Conservation (phyloP, 176 grass and related monocot genomes). For the Olyra latifolia region DNA sequence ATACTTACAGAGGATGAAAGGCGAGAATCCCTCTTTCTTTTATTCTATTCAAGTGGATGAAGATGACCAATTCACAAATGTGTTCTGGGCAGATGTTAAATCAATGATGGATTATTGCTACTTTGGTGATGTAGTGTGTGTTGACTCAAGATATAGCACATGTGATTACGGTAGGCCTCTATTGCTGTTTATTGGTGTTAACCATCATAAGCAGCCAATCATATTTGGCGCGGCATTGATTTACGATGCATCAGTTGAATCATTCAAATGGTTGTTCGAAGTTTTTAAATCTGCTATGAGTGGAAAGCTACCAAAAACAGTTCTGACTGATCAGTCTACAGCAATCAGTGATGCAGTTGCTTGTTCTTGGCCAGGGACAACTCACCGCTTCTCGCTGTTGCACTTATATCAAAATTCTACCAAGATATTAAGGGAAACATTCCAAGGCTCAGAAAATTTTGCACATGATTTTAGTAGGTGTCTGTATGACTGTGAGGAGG, state of each 20-base stretch:
- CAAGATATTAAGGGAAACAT: slow-evolving; percentile 48
- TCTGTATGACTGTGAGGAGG: slow-evolving; percentile 64
- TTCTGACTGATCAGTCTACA: slow-evolving; percentile 60
- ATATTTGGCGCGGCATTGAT: slow-evolving; percentile 71
- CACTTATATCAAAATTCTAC: slow-evolving; percentile 69
- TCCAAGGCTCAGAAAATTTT: slow-evolving; percentile 58
- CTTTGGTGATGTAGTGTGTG: slow-evolving; percentile 83
- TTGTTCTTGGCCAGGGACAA: slow-evolving; percentile 61
- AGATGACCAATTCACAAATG: slow-evolving; percentile 69
- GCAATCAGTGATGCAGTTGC: slow-evolving; percentile 52
- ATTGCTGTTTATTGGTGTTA: slow-evolving; percentile 75
- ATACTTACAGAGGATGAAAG: slow-evolving; percentile 84
- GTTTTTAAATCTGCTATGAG: slow-evolving; percentile 75
- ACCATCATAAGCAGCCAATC: slow-evolving; percentile 77
- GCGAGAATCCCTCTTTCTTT: slow-evolving; percentile 78
- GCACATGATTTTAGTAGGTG: slow-evolving; percentile 63
- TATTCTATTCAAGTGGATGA: slow-evolving; percentile 85
- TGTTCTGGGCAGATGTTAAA: slow-evolving; percentile 80
- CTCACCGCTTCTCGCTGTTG: slow-evolving; percentile 55
- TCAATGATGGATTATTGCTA: slow-evolving; percentile 74
- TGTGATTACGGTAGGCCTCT: slow-evolving; percentile 65
- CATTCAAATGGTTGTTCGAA: slow-evolving; percentile 79
- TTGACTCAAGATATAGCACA: slow-evolving; percentile 71
- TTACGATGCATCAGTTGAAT: slow-evolving; percentile 68
- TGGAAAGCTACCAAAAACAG: slow-evolving; percentile 79